Base-by-base conservation (phyloP, 371 early-diverging fungal genomes). In the Mucor sp. region DNA sequence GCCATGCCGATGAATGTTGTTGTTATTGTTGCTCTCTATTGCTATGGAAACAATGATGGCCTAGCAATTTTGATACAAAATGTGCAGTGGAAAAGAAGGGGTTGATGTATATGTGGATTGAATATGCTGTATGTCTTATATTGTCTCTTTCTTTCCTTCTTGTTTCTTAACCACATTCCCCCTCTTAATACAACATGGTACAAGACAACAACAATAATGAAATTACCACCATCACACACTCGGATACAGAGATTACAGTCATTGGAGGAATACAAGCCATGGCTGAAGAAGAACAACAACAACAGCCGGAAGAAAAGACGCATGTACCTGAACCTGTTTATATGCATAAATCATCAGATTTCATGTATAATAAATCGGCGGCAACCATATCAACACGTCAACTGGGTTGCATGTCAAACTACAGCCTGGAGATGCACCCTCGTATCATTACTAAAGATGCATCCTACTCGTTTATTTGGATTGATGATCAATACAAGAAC, bases 401-500 rank as follows among this genome's bases (percentile, higher is more conserved):
- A 66, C 35, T 44, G 23, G 53, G 55, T 37, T 60, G 60, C 37
- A 66, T 66, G 66, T 60, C 66, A 41, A 60, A 60, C 41, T 30
- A 60, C 39, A 44, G 33, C 28, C 56, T 68, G 41, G 58, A 30
- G 39, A 62, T 68, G 58, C 68, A 62, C 11, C 62, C 68, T 35
- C 68, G 58, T n/a, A 68, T 68, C 15, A 57, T 47, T 1, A 62
- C 67, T 61, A 67, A 67, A 35, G 67, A 67, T 41, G 62, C 67
- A 21, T 61, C 58, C 7, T 62, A 63, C 58, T 68, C 63, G 7
- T 62, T 66, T 66, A 62, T 70, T 23, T 70, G 71, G 71, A 66
- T 70, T 37, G 66, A 70, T 61, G 71, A 70, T 43, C 65, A 70
- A n/a, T 66, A 62, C 25, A 66, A 66, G 30, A 39, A 62, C 47